phyloP scores from a whole-genome alignment of 1,284 basidiomycete species.

The Pisolithus thermaeus region DNA sequence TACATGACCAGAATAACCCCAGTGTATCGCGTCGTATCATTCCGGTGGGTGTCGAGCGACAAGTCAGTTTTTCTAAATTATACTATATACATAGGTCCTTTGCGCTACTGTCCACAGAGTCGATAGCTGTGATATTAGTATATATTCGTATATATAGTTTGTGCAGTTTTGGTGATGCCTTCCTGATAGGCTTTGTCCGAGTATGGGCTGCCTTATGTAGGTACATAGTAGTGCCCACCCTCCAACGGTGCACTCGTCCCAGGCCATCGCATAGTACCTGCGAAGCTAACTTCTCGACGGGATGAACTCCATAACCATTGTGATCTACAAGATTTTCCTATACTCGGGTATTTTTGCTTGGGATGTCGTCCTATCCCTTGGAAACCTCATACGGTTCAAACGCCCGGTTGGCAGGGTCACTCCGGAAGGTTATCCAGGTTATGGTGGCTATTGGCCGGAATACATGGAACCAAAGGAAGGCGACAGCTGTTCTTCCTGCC shows the following conservation, averaged over 20 bases:
- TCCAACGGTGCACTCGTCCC: too few species aligned
- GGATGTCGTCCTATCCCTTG: constrained; percentile 49
- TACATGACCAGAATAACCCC: too few species aligned
- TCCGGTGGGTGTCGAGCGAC: too few species aligned
- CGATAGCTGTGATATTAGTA: too few species aligned
- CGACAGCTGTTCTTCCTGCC: constrained; percentile 65
- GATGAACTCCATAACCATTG: background rate
- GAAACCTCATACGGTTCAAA: constrained; percentile 50
- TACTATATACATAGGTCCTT: too few species aligned
- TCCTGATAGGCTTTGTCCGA: background rate
- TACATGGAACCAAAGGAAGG: constrained; percentile 46
- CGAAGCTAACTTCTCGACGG: too few species aligned
- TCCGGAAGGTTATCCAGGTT: constrained; percentile 49
- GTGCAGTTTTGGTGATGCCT: too few species aligned
- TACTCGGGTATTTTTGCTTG: constrained; percentile 34
- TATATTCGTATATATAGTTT: too few species aligned
- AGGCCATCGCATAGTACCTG: too few species aligned
- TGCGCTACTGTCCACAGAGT: constrained; percentile 52
- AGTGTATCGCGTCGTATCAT: too few species aligned
- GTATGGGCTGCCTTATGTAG: background rate
- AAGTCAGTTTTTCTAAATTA: too few species aligned
- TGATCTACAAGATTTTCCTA: background rate
- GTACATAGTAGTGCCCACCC: too few species aligned
- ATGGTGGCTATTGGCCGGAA: constrained; percentile 62
- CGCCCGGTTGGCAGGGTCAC: constrained; percentile 47